phyloP scores from a whole-genome alignment of 176 grass and related monocot species.

The Urochloa ruziziensis region DNA sequence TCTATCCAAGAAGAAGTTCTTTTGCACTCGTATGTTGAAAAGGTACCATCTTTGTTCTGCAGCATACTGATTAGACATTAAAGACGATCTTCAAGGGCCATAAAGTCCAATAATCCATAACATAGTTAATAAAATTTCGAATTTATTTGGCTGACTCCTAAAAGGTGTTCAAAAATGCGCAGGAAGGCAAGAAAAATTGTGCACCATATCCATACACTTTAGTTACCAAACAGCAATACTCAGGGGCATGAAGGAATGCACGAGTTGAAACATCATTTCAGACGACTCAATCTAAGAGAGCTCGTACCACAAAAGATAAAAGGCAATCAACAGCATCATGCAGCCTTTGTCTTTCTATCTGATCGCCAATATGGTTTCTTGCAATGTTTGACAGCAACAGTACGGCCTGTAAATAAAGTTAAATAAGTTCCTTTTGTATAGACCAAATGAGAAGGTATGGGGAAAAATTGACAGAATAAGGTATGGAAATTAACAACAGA shows the following conservation, averaged over 20 bases:
- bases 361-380: conserved; percentile 29
- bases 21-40: conserved; percentile 57
- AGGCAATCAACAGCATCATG: conserved; percentile 53
- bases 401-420: conserved; percentile 28
- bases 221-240: no score
- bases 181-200: no score
- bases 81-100: not conserved
- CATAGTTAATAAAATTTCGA: no score
- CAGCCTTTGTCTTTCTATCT: conserved; percentile 27
- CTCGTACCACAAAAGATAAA: conserved; percentile 44
- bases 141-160: no score
- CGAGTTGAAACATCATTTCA: not conserved
- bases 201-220: no score
- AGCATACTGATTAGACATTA: not conserved
- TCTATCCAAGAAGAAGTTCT: conserved; percentile 54
- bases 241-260: not conserved
- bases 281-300: not conserved
- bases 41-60: conserved; percentile 56
- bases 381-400: conserved; percentile 46
- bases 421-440: not conserved
- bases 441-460: not conserved
- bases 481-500: not conserved
- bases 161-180: no score
- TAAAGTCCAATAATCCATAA: no score
- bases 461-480: not conserved